These are phyloP conservation scores for Taxawa tesnikishii DNA, from an alignment of 2,329 filamentous ascomycete genomes.

Conservation along the genomic window DNA sequence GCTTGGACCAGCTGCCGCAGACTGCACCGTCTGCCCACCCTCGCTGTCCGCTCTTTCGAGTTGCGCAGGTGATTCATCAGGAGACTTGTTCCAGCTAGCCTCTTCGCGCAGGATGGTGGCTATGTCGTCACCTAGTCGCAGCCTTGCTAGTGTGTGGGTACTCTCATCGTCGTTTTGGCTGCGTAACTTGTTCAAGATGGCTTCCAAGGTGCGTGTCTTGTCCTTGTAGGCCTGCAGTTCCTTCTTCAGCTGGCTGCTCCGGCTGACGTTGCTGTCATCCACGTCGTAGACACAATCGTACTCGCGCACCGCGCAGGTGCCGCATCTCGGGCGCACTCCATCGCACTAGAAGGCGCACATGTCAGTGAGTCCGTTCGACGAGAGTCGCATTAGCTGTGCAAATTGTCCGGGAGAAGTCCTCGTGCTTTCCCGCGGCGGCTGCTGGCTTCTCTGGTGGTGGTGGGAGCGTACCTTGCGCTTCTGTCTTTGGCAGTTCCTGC, in stretches of 20 bases:
- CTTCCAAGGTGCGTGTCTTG: neutral
- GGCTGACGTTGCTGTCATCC: constrained; percentile 1
- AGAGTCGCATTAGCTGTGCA: neutral
- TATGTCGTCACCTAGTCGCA: constrained; percentile 4
- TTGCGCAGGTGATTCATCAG: too few species aligned
- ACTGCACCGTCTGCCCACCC: too few species aligned
- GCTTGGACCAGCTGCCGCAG: too few species aligned
- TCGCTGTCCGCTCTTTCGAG: too few species aligned
- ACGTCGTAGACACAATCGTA: constrained; percentile 5
- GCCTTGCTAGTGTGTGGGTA: constrained; percentile 3
- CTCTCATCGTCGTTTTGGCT: constrained; percentile 5
- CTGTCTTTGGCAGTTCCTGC: constrained; percentile 4
- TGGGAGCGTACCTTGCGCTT: constrained; percentile 5
- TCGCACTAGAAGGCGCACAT: constrained; percentile 2
- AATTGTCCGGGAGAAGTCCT: neutral
- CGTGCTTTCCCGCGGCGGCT: too few species aligned
- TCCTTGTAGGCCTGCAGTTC: constrained; percentile 4
- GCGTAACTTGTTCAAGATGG: constrained; percentile 1
- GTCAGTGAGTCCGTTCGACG: neutral
- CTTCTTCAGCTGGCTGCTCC: constrained; percentile 4
- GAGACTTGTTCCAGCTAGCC: too few species aligned
- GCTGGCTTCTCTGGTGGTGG: too few species aligned
- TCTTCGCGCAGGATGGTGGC: constrained; percentile 1
- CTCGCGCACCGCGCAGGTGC: constrained; percentile 2
- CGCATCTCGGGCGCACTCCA: constrained; percentile 4